Conservation (phyloP, 2,329 filamentous ascomycete genomes). For the Colletotrichum liaoningense region DNA sequence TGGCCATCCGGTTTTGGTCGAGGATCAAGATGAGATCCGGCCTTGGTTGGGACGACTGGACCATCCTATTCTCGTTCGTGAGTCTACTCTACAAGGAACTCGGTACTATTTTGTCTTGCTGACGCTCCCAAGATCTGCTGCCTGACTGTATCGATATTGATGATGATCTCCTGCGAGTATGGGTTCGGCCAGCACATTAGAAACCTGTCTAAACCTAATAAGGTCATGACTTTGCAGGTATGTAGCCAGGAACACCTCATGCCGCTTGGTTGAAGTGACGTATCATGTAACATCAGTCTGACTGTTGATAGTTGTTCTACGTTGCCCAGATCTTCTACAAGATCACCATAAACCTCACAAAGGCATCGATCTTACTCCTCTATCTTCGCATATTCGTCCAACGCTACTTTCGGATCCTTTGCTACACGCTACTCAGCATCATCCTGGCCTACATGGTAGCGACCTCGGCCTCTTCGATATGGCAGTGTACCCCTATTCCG, state of each 20-base stretch:
- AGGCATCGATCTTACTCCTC: slow-evolving; percentile 63
- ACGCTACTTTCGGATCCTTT: slow-evolving; percentile 56
- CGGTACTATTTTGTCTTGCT: not conserved
- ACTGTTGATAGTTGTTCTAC: slow-evolving; percentile 56
- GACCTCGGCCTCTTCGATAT: slow-evolving; percentile 58
- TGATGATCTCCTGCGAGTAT: slow-evolving; percentile 53
- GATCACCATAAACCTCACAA: slow-evolving; percentile 63
- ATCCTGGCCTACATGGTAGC: slow-evolving; percentile 58
- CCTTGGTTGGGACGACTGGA: slow-evolving; percentile 55
- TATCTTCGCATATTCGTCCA: slow-evolving; percentile 66
- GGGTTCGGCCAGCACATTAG: slow-evolving; percentile 56
- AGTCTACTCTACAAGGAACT: slow-evolving; percentile 7
- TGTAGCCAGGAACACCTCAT: not conserved
- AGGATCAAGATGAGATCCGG: slow-evolving; percentile 49
- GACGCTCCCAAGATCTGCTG: slow-evolving; percentile 46
- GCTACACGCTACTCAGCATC: slow-evolving; percentile 53
- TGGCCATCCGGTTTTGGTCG: slow-evolving; percentile 53
- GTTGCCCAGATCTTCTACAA: slow-evolving; percentile 66
- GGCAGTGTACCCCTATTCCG: slow-evolving; percentile 61
- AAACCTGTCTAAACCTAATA: slow-evolving; percentile 47
- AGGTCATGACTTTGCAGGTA: slow-evolving; percentile 51
- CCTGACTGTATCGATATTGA: slow-evolving; percentile 49
- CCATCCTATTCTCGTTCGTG: slow-evolving; percentile 55
- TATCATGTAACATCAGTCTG: not conserved
- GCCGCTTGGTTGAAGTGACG: rapidly evolving